Conservation (phyloP, 2,329 filamentous ascomycete species). For the Boeremia exigua region DNA sequence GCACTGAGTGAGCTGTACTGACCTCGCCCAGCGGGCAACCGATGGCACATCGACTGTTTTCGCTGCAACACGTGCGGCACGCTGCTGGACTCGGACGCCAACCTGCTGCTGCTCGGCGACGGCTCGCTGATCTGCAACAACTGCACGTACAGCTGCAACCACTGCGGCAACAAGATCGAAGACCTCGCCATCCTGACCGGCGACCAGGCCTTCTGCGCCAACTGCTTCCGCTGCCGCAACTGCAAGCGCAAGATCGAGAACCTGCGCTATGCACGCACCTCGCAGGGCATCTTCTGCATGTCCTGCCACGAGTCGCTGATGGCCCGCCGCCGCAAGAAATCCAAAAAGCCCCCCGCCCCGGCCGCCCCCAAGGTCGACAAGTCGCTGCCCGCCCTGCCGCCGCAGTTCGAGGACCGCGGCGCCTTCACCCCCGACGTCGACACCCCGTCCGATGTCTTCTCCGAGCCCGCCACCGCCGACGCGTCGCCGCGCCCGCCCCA, state of each 20-base stretch:
- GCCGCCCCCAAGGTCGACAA: slow-evolving; percentile 76
- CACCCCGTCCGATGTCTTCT: slow-evolving; percentile 66
- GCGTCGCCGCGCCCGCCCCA: slow-evolving; percentile 62
- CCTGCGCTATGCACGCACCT: slow-evolving; percentile 93
- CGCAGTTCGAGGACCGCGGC: slow-evolving; percentile 65
- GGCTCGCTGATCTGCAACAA: slow-evolving; percentile 99
- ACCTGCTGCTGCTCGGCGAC: slow-evolving; percentile 94
- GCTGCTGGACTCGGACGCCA: slow-evolving; percentile 96
- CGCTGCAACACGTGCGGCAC: slow-evolving; percentile 95
- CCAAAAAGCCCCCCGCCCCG: slow-evolving; percentile 59
- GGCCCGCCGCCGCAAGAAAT: slow-evolving; percentile 87
- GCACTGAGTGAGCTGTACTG: slow-evolving; percentile 22
- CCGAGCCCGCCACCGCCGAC: slow-evolving; percentile 69
- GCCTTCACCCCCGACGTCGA: slow-evolving; percentile 65
- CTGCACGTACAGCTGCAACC: slow-evolving; percentile 98
- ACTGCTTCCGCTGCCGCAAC: slow-evolving; percentile 95
- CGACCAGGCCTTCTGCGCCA: slow-evolving; percentile 96
- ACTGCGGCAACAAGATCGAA: slow-evolving; percentile 96
- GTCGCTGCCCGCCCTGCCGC: slow-evolving; percentile 87
- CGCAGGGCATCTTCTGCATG: slow-evolving; percentile 99
- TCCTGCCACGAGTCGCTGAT: slow-evolving; percentile 96
- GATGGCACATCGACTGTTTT: slow-evolving; percentile 99
- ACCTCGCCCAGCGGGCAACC: slow-evolving; percentile 75
- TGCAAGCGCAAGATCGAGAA: slow-evolving; percentile 99
- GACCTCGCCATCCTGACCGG: slow-evolving; percentile 96